phyloP scores from a whole-genome alignment of 805 yeast genomes.

The Wickerhamiella hasegawae region DNA sequence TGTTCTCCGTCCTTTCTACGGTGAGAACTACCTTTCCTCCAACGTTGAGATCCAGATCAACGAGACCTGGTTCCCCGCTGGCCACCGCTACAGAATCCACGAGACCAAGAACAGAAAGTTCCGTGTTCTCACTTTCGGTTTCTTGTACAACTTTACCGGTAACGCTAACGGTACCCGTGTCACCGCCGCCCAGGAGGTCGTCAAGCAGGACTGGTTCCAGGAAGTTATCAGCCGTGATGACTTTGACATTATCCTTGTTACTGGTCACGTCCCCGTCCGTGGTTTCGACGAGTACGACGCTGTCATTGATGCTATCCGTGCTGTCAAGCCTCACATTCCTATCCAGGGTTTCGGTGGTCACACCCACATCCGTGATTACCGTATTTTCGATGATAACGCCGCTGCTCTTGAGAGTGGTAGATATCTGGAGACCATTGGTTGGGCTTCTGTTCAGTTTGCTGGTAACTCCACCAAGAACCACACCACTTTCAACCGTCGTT shows the following conservation, averaged over 20 bases:
- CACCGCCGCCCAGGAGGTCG: slow-evolving; percentile 37
- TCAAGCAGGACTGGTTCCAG: slow-evolving; percentile 50
- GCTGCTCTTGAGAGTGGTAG: slow-evolving; percentile 86
- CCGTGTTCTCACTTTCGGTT: slow-evolving; percentile 55
- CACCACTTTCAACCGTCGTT: slow-evolving; percentile 37
- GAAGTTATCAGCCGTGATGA: slow-evolving; percentile 26
- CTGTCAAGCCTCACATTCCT: slow-evolving; percentile 38
- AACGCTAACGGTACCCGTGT: slow-evolving; percentile 48
- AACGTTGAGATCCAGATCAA: slow-evolving; percentile 23
- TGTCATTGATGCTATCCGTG: slow-evolving; percentile 37
- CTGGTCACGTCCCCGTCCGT: slow-evolving; percentile 69
- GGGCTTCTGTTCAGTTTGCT: slow-evolving; percentile 38
- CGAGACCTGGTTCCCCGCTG: slow-evolving; percentile 43
- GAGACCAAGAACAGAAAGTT: slow-evolving; percentile 36
- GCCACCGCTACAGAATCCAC: slow-evolving; percentile 49
- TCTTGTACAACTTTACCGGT: slow-evolving; percentile 58
- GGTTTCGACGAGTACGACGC: slow-evolving; percentile 36
- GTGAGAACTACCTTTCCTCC: slow-evolving; percentile 43
- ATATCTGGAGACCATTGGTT: slow-evolving; percentile 88
- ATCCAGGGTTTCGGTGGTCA: slow-evolving; percentile 93
- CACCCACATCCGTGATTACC: slow-evolving; percentile 78
- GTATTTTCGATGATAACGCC: slow-evolving; percentile 44
- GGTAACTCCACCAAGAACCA: slow-evolving; percentile 1
- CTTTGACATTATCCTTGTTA: slow-evolving; percentile 52
- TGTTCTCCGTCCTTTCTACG: slow-evolving; percentile 35